Evolutionary conservation across 2,329 filamentous ascomycete genomes (phyloP).

Genomic region (Magnaporthiopsis incrustans): DNA sequence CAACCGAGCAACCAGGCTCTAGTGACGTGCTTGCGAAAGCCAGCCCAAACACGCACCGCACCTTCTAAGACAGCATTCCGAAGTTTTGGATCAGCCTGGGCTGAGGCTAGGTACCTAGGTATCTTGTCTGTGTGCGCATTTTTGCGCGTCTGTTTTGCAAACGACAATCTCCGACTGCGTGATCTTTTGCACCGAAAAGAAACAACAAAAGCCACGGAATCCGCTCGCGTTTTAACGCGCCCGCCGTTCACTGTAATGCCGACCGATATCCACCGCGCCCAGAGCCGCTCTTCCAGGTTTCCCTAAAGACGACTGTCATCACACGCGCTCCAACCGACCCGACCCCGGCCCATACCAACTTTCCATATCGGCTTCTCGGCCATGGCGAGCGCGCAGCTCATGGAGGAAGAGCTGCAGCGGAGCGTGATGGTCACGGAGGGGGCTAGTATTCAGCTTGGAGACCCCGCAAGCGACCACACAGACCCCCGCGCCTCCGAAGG

Average conservation of each 20-base stretch:
- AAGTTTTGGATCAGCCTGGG: neutral
- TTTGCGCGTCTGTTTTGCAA: neutral
- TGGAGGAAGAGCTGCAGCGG: conserved; percentile 51
- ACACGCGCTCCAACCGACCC: neutral
- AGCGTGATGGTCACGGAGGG: conserved; percentile 45
- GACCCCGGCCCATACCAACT: neutral
- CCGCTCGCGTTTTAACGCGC: neutral
- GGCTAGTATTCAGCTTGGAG: conserved; percentile 14
- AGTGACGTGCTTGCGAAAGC: neutral
- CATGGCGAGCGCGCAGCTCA: conserved; percentile 45
- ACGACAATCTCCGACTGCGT: neutral
- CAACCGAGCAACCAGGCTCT: neutral
- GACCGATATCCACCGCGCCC: neutral
- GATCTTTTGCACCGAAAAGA: neutral
- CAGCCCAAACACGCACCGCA: neutral
- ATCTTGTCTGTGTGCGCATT: neutral
- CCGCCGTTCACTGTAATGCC: neutral
- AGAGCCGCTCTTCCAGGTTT: neutral
- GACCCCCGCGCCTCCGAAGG: conserved; percentile 16
- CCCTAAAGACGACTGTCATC: neutral
- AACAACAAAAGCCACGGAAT: neutral
- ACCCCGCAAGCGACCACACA: conserved; percentile 20
- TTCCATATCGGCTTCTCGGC: conserved; percentile 10
- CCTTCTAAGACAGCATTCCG: neutral
- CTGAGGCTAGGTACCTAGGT: neutral